Evolutionary conservation across 176 grass and related monocot species (phyloP), one percentile per base, ranked within the genome.

Genomic region (Rhynchospora pubera): DNA sequence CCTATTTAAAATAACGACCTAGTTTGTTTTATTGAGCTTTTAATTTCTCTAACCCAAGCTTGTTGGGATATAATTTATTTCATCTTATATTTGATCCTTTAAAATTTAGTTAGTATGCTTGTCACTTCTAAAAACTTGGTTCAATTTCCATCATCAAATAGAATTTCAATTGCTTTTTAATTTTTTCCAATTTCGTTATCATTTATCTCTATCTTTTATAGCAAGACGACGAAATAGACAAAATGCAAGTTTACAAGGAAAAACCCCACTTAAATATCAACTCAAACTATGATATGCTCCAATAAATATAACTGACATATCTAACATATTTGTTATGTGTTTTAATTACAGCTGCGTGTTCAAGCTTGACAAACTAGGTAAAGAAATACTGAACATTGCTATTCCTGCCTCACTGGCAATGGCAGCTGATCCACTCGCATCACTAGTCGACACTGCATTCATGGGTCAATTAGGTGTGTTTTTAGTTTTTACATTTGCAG

Each of bases 381-480:
- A 75, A 1, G 96, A 99, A 84, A 87, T 93, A 74, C 8, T 99
- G 85, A 75, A 87, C 65, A 95, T 99, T 63, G 87, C 91, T 2
- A 81, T 99, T 80, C 96, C 96, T 0, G 96, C 96, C 4, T 91
- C 96, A 59, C 90, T 99, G 21, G 96, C 92, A 1, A 39, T 99
- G 83, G 96, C 96, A 0, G 96, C 96, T 21, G 96, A 99, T 66
- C 96, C 96, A 43, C 89, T 99, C 0, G 96, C 96, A 56, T 99
- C 96, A 79, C 61, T 99, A 65, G 84, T 99, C 1, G 96, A 99
- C 84, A 99, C 96, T 10, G 92, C 89, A 63, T 99, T 99, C 87
- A 90, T 99, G 79, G 96, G 96, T 21, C 89, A 92, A 60, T 70
- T 99, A 99, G 96, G 96, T 99, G 84, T 48, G 60, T 1, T 52